phyloP scores from a whole-genome alignment of 306 rosid genomes.

The Corylus americana region DNA sequence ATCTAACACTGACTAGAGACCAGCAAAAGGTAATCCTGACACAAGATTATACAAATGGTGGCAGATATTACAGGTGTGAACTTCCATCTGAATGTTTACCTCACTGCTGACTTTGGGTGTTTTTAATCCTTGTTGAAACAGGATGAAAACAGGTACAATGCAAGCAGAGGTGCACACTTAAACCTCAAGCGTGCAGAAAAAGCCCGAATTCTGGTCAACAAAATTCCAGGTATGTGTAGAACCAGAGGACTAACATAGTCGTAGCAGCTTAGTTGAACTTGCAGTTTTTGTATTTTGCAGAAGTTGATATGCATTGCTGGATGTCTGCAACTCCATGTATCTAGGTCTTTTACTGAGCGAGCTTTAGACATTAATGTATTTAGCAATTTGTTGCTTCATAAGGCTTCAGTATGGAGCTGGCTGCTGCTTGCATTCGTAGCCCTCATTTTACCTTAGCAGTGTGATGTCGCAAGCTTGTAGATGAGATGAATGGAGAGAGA shows the following conservation, averaged over 20 bases:
- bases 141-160: constrained; percentile 99
- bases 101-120: constrained; percentile 7
- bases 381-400: not conserved
- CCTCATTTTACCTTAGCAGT: not conserved
- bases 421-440: not conserved
- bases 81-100: not conserved
- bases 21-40: not conserved
- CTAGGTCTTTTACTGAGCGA: not conserved
- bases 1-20: not conserved
- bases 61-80: not conserved
- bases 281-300: not conserved
- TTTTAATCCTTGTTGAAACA: constrained; percentile 44
- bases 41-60: not conserved
- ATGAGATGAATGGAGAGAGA: constrained; percentile 8
- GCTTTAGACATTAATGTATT: not conserved
- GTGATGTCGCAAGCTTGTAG: not conserved
- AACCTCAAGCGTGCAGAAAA: constrained; percentile 99
- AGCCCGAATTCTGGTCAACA: constrained; percentile 93
- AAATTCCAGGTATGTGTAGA: constrained; percentile 73
- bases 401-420: not conserved
- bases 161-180: constrained; percentile 99
- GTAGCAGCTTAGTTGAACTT: not conserved
- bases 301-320: not conserved
- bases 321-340: constrained; percentile 12
- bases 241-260: constrained; percentile 13